phyloP scores from a whole-genome alignment of 352 stramenopile species.

The Phytophthora europaea region DNA sequence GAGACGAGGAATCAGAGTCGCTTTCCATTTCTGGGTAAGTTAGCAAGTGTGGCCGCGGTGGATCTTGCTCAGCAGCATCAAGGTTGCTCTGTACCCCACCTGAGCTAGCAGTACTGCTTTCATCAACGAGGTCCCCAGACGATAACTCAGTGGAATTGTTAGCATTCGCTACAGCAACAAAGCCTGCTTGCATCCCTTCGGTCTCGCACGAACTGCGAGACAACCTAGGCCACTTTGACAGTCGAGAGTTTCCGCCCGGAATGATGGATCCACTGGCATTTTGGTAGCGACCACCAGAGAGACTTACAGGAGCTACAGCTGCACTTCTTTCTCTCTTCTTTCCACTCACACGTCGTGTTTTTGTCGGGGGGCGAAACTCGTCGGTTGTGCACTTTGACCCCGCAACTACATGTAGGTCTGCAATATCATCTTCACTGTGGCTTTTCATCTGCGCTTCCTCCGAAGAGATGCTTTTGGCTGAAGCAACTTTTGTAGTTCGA shows the following conservation, averaged over 20 bases:
- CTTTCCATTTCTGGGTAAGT: neutral
- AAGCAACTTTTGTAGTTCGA: neutral
- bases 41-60: neutral
- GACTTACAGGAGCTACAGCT: neutral
- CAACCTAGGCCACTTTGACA: neutral
- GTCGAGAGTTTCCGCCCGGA: neutral
- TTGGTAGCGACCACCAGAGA: neutral
- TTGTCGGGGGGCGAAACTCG: constrained; percentile 18
- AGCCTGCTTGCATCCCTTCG: neutral
- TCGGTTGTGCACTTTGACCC: constrained; percentile 1
- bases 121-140: neutral
- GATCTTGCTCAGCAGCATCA: neutral
- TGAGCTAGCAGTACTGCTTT: neutral
- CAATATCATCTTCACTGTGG: neutral
- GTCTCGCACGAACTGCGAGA: neutral
- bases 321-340: neutral
- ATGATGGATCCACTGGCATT: neutral
- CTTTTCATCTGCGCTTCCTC: constrained; percentile 20
- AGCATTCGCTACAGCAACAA: constrained; percentile 2
- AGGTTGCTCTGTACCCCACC: neutral
- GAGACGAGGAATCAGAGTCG: neutral
- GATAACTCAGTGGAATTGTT: neutral
- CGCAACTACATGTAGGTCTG: too few species aligned
- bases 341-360: constrained; percentile 8
- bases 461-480: neutral